These are phyloP conservation scores for Rhododendron mucronatum DNA, from an alignment of 148 eudicot species.

Conservation along the genomic window DNA sequence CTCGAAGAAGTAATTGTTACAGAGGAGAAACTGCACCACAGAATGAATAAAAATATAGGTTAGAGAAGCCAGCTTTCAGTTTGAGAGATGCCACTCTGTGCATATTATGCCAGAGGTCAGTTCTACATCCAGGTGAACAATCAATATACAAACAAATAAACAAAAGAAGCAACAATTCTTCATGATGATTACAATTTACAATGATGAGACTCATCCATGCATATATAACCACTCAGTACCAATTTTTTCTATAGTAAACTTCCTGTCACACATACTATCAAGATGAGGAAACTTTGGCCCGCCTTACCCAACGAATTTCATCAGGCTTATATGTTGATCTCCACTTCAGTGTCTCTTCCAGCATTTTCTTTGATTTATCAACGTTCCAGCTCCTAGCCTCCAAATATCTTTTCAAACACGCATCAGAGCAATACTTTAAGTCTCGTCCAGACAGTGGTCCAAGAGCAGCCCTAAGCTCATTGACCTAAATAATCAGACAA, in stretches of 20 bases:
- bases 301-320: slow-evolving; percentile 66
- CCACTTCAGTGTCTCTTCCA: slow-evolving; percentile 62
- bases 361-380: slow-evolving; percentile 64
- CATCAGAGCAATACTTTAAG: slow-evolving; percentile 44
- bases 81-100: not conserved
- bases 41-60: not conserved
- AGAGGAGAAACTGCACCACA: not conserved
- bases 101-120: not conserved
- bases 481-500: slow-evolving; percentile 27
- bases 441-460: slow-evolving; percentile 52
- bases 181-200: not conserved
- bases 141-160: not conserved
- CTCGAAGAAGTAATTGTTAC: not conserved
- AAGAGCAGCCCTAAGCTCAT: slow-evolving; percentile 52
- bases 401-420: slow-evolving; percentile 58
- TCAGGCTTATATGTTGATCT: slow-evolving; percentile 59
- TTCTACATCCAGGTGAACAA: not conserved
- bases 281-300: not conserved
- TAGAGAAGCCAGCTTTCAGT: not conserved
- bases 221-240: not conserved
- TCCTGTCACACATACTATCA: not conserved
- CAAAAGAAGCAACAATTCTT: not conserved
- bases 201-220: not conserved
- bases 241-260: not conserved
- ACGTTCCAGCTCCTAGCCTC: slow-evolving; percentile 66